Conservation (phyloP, 805 yeast genomes). For the Metschnikowia drakensbergensis region DNA sequence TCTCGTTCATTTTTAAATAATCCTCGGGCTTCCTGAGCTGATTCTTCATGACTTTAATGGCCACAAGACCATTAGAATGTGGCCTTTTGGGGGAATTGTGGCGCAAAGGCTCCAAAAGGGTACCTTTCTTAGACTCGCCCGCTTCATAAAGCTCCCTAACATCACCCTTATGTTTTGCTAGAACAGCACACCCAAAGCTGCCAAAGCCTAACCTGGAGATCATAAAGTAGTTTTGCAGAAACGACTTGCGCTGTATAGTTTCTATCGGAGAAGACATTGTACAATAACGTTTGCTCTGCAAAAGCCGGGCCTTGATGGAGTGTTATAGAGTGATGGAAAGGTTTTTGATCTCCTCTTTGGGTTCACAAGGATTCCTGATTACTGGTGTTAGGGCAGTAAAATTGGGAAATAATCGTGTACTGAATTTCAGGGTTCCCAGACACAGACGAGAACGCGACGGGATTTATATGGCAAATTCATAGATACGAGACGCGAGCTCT, state of each 20-base stretch:
- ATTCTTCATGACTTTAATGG: constrained; percentile 74
- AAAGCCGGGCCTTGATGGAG: background rate
- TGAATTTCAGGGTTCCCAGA: background rate
- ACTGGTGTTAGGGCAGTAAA: background rate
- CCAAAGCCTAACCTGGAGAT: constrained; percentile 65
- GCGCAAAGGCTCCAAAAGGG: constrained; percentile 47
- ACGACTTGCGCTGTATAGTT: constrained; percentile 14
- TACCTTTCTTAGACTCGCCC: constrained; percentile 27
- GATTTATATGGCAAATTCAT: background rate
- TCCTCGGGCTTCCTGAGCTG: constrained; percentile 22
- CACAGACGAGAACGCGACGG: background rate
- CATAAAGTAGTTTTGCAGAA: constrained; percentile 36
- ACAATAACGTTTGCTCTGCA: background rate
- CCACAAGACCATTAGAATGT: constrained; percentile 44
- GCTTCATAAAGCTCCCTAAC: constrained; percentile 19
- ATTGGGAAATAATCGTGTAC: background rate
- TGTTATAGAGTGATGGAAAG: background rate
- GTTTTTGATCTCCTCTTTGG: background rate
- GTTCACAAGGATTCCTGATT: background rate
- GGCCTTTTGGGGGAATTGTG: constrained; percentile 19
- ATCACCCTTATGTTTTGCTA: constrained; percentile 49
- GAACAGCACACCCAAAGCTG: constrained; percentile 66
- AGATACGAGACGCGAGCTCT: background rate
- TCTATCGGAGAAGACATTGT: background rate
- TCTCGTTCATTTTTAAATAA: constrained; percentile 52